Evolutionary conservation across 2,329 filamentous ascomycete species (phyloP).

Genomic region (Penicillium oxalicum): DNA sequence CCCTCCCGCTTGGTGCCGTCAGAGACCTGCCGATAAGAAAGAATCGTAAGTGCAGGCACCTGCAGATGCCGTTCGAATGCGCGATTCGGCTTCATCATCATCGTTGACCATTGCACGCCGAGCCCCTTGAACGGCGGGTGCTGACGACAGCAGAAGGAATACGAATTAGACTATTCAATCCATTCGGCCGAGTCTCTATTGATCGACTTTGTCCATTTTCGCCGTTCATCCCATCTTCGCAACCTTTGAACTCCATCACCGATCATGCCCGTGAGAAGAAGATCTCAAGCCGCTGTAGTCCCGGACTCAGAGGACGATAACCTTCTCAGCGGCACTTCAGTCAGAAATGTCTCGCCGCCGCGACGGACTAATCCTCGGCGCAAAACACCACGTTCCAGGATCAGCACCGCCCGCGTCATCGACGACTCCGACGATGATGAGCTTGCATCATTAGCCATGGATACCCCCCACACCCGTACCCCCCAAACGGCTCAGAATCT

Average conservation of each 20-base stretch:
- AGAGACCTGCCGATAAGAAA: too few species aligned
- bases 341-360: slow-evolving; percentile 10
- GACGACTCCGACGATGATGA: slow-evolving; percentile 17
- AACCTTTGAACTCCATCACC: not conserved
- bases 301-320: slow-evolving; percentile 20
- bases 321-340: slow-evolving; percentile 11
- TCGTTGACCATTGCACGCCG: too few species aligned
- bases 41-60: too few species aligned
- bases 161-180: too few species aligned
- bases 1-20: too few species aligned
- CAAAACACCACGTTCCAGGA: slow-evolving; percentile 13
- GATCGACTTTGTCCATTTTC: not conserved
- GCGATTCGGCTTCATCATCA: too few species aligned
- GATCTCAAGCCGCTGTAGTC: slow-evolving; percentile 9
- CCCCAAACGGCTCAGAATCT: not conserved
- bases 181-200: too few species aligned
- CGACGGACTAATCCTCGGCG: slow-evolving; percentile 7
- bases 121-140: too few species aligned
- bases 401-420: slow-evolving; percentile 12
- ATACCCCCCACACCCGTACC: slow-evolving; percentile 2
- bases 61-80: too few species aligned
- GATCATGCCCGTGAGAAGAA: slow-evolving; percentile 10
- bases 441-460: slow-evolving; percentile 6
- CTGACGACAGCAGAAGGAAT: too few species aligned
- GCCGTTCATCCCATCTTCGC: not conserved